phyloP scores from a whole-genome alignment of 768 basidiomycete species.

The Hortiboletus campestris region DNA sequence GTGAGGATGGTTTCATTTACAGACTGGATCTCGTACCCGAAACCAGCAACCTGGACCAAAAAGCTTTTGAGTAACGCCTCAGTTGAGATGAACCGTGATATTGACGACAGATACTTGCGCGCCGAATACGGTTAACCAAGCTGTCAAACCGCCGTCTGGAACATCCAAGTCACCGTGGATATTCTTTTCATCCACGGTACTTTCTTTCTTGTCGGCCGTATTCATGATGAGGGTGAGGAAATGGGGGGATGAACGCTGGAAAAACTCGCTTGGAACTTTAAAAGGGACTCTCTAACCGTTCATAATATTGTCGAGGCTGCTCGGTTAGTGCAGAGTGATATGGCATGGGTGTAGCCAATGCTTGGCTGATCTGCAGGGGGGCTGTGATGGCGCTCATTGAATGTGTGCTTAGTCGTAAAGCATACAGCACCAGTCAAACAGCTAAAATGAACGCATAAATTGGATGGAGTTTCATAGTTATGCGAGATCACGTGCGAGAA shows the following conservation, averaged over 20 bases:
- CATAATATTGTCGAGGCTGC: too few relatives aligned
- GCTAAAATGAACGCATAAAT: too few relatives aligned
- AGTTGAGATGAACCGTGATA: neutral
- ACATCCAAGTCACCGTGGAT: neutral
- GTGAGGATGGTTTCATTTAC: neutral
- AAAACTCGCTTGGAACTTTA: neutral
- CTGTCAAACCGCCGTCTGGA: constrained; percentile 27
- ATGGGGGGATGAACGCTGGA: neutral
- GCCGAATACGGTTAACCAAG: constrained; percentile 26
- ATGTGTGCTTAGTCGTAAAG: too few relatives aligned
- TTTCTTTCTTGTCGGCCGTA: neutral
- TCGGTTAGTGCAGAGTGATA: neutral
- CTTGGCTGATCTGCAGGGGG: too few relatives aligned
- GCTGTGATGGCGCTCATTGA: too few relatives aligned
- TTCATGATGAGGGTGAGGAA: constrained; percentile 1
- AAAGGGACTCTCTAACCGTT: neutral
- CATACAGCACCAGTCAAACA: too few relatives aligned
- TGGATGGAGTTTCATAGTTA: too few relatives aligned
- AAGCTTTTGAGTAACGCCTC: constrained; percentile 22
- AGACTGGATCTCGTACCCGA: constrained; percentile 25
- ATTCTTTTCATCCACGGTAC: too few relatives aligned
- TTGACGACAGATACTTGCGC: constrained; percentile 13
- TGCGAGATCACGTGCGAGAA: too few relatives aligned
- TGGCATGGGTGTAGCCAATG: neutral
- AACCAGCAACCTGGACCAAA: constrained; percentile 37